These are phyloP conservation scores for Alternaria triticimaculans DNA, from an alignment of 2,329 filamentous ascomycete genomes.

Conservation along the genomic window DNA sequence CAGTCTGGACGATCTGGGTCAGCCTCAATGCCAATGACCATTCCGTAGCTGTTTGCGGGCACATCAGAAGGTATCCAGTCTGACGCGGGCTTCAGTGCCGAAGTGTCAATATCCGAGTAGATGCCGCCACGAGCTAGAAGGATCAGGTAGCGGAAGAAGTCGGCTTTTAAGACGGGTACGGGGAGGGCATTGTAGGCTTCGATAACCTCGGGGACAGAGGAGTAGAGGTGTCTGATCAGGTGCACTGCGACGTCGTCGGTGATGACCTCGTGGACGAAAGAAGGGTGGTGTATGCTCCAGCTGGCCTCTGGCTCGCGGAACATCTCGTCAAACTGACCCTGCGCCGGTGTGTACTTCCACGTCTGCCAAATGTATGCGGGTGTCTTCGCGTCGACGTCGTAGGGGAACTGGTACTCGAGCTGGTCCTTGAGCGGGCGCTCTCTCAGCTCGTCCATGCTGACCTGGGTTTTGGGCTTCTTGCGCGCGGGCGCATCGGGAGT, in stretches of 20 bases:
- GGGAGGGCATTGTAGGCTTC: conserved; percentile 59
- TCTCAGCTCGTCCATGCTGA: conserved; percentile 72
- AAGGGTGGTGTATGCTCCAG: conserved; percentile 86
- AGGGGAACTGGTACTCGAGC: conserved; percentile 91
- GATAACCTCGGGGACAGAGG: conserved; percentile 63
- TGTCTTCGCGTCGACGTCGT: conserved; percentile 86
- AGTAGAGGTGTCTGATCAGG: conserved; percentile 85
- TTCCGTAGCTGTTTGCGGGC: conserved; percentile 76
- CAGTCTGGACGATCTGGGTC: conserved; percentile 93
- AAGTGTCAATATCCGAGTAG: conserved; percentile 85
- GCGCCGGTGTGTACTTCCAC: conserved; percentile 86
- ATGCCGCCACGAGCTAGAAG: conserved; percentile 79
- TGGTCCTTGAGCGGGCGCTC: conserved; percentile 77
- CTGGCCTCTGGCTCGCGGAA: conserved; percentile 86
- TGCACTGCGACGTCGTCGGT: conserved; percentile 86
- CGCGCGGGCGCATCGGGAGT: conserved; percentile 33
- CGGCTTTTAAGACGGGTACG: conserved; percentile 64
- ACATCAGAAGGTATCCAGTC: conserved; percentile 87
- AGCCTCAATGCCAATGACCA: conserved; percentile 94
- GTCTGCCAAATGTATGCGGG: conserved; percentile 99
- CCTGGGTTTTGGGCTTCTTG: conserved; percentile 61
- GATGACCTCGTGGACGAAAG: conserved; percentile 95
- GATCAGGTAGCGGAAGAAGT: conserved; percentile 73
- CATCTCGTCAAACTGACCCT: conserved; percentile 72
- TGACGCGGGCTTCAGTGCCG: conserved; percentile 78